Evolutionary conservation across 495 filamentous ascomycete genomes (phyloP), one percentile per base, ranked within the genome.

Genomic region (Aspergillus sparsus): DNA sequence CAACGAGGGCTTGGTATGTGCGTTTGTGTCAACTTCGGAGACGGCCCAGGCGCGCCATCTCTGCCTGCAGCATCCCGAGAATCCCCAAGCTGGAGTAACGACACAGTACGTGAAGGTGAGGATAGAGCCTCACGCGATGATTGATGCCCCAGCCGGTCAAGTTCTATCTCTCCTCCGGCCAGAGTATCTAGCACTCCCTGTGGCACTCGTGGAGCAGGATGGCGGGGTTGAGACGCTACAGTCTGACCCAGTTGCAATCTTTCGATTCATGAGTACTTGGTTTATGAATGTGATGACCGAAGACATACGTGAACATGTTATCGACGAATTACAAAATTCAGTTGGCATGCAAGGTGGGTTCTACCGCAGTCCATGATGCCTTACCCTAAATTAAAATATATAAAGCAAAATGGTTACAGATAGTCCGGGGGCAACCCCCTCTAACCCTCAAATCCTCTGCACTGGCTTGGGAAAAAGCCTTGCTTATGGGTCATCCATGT

Each of bases 401-500:
- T 27, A 59, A 49, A 59, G 41, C n/a, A n/a, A 59, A 27, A 33
- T 59, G 49, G 57, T 37, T 59, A 11, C 44, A 59, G 12, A 45
- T 59, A 33, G 49, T 31, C 7, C 8, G 12, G 4, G 3, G 36
- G 1, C 18, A 27, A 35, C 36, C 34, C 11, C 33, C 2, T 13
- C 36, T 59, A 45, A 13, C 13, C 18, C 18, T 59, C 6, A 27
- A 61, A 6, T 16, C n/a, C 6, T n/a, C 41, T 4, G 54, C 58
- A 1, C 42, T 54, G 10, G 49, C 41, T 3, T 69, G 67, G 64
- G 67, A 69, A 35, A 36, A 54, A 44, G 42, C 67, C 2, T 39
- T 66, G 55, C 47, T 69, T 7, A 61, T 49, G n/a, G 67, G 67
- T 7, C 67, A 69, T 61, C 67, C 67, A 18, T 62, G n/a, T 34